Conservation (phyloP, 371 early-diverging fungal genomes). For the Mucor plumbeus region DNA sequence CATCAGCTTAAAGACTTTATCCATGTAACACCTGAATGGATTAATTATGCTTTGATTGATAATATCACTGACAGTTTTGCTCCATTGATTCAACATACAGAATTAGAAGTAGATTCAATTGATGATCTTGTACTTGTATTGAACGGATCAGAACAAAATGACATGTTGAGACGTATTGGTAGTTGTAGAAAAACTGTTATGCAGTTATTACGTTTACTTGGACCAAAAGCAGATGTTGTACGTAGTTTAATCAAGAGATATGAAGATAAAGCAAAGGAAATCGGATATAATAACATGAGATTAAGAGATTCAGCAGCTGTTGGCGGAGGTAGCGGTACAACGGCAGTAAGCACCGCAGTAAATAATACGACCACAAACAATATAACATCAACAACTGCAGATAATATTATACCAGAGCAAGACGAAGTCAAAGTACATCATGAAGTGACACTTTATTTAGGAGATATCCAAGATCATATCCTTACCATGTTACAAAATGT, state of each 20-base stretch:
- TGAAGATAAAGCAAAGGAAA: constrained; percentile 57
- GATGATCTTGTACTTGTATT: constrained; percentile 88
- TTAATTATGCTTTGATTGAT: constrained; percentile 89
- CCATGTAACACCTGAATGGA: constrained; percentile 81
- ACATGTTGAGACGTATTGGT: constrained; percentile 89
- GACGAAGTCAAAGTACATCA: constrained; percentile 48
- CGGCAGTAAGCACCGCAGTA: not conserved
- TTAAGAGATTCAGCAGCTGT: constrained; percentile 1
- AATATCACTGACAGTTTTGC: constrained; percentile 87
- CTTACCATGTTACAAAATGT: constrained; percentile 94
- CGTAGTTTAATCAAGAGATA: constrained; percentile 70
- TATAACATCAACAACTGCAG: constrained; percentile 1
- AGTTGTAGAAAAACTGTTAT: constrained; percentile 83
- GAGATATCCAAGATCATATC: constrained; percentile 93
- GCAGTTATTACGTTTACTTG: constrained; percentile 75
- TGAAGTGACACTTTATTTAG: constrained; percentile 73
- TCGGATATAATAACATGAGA: constrained; percentile 25
- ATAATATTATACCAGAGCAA: constrained; percentile 10
- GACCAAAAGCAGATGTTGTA: constrained; percentile 85
- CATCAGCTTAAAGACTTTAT: constrained; percentile 68
- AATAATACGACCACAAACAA: not conserved
- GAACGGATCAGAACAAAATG: constrained; percentile 76
- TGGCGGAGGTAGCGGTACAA: not conserved
- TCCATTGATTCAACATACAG: constrained; percentile 78
- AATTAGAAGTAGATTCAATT: constrained; percentile 89